Conservation (phyloP, 2,329 filamentous ascomycete species). For the Chalaropsis ovoidea region DNA sequence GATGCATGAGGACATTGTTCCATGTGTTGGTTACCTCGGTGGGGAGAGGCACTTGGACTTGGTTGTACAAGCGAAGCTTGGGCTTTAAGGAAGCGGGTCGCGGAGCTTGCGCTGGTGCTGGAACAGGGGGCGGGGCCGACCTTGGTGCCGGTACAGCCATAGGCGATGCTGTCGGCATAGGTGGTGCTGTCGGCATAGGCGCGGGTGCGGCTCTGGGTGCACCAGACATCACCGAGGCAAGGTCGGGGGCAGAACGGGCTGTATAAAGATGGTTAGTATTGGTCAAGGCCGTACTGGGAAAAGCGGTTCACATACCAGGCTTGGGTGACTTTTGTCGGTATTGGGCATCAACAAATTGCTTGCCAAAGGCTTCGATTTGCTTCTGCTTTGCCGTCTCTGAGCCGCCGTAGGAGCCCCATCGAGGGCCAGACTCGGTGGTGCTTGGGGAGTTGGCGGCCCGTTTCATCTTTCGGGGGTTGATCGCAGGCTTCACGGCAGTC, state of each 20-base stretch:
- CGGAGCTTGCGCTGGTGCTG: background rate
- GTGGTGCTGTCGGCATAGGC: background rate
- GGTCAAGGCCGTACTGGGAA: background rate
- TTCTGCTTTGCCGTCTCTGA: slow-evolving; percentile 20
- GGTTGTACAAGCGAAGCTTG: slow-evolving; percentile 50
- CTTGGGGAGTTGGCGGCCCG: slow-evolving; percentile 7
- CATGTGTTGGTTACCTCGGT: slow-evolving; percentile 58
- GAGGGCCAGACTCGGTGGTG: background rate
- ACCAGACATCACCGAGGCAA: background rate
- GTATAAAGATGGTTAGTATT: background rate
- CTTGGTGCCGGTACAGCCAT: background rate
- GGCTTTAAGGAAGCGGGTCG: slow-evolving; percentile 13
- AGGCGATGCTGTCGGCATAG: background rate
- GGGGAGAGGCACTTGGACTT: slow-evolving; percentile 48
- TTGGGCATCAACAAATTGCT: background rate
- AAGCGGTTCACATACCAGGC: slow-evolving; percentile 13
- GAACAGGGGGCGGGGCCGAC: background rate
- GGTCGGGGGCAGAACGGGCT: slow-evolving; percentile 17
- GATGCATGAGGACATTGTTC: slow-evolving; percentile 60
- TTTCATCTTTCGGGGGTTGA: slow-evolving; percentile 1
- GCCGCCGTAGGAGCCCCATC: slow-evolving; percentile 18
- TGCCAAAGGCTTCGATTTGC: slow-evolving; percentile 24
- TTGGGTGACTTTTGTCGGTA: slow-evolving; percentile 11
- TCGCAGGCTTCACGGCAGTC: slow-evolving; percentile 3
- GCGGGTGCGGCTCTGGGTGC: background rate